Base-by-base conservation (phyloP, 2,329 filamentous ascomycete genomes). In the Pseudogymnoascus sp. region DNA sequence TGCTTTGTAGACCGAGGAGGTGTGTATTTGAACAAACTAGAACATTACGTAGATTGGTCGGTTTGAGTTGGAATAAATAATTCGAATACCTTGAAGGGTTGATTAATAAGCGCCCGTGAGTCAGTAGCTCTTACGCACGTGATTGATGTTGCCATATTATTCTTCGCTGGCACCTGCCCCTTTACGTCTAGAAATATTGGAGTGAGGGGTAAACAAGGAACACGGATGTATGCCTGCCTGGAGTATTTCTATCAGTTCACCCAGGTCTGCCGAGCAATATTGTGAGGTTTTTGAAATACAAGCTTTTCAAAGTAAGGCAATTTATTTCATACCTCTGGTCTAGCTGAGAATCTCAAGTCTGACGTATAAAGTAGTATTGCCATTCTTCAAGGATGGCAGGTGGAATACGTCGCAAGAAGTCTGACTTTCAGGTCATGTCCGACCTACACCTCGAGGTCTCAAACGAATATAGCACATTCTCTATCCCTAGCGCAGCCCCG, bases 371-470 rank as follows among this genome's bases (percentile, higher is more conserved):
- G 26, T 19, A 57, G 47, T 57, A 33, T 19, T 57, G 7, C 17
- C 10, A 53, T 31, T 28, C 47, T 17, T 17, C 13, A 17, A 53
- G 4, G 23, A 53, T 53, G 47, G 5, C n/a, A 0, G 15, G 9
- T 17, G 15, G 8, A 53, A 31, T 17, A 28, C 13, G 23, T 6
- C 47, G 44, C 61, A 42, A 62, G n/a, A 36, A 53, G 63, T 28
- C 33, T 36, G 38, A 63, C 1, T 65, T 78, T n/a, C 77, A 79
- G 63, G 69, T 80, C 66, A 74, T 82, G 64, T 83, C 81, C 0
- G 80, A 83, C 66, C 73, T 82, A 3, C 80, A 83, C 68, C 77
- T 82, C 4, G 79, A 83, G 64, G 69, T 79, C 33, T 73, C 75
- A 42, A 69, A 77, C 35, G 76, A 80, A 64, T 82, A 81, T 65